A percentile compares a stretch with the other conserved stretches of the same genome.
phyloP scores from a whole-genome alignment of 352 stramenopile species.

The Phytophthora citricola region DNA sequence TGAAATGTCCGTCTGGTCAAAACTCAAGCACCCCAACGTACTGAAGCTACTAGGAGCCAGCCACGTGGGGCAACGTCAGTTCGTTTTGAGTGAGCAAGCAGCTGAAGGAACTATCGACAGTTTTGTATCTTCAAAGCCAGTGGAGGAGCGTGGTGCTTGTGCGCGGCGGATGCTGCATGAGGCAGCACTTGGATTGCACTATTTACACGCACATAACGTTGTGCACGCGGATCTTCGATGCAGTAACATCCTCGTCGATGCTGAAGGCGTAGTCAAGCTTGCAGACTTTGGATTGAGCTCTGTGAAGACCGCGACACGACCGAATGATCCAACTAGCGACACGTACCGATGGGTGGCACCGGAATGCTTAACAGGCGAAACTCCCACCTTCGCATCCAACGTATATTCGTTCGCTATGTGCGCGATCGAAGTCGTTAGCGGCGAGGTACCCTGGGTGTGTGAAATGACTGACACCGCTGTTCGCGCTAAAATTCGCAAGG shows the following conservation, averaged over 20 bases:
- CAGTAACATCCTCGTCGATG: slow-evolving; percentile 40
- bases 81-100: slow-evolving; percentile 34
- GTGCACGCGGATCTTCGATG: slow-evolving; percentile 38
- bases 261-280: slow-evolving; percentile 28
- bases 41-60: slow-evolving; percentile 38
- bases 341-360: slow-evolving; percentile 34
- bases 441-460: slow-evolving; percentile 29
- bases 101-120: slow-evolving; percentile 30
- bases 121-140: slow-evolving; percentile 17
- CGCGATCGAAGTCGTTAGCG: slow-evolving; percentile 40
- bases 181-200: slow-evolving; percentile 36
- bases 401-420: slow-evolving; percentile 52
- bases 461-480: slow-evolving; percentile 26
- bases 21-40: slow-evolving; percentile 38
- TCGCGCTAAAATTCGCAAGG: slow-evolving; percentile 22
- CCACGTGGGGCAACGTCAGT: slow-evolving; percentile 26
- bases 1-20: slow-evolving; percentile 34
- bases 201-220: slow-evolving; percentile 36
- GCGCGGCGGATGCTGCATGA: slow-evolving; percentile 28
- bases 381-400: slow-evolving; percentile 37
- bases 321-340: background rate
- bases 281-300: slow-evolving; percentile 39
- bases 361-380: slow-evolving; percentile 32
- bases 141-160: slow-evolving; percentile 11
- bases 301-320: slow-evolving; percentile 6